phyloP scores from a whole-genome alignment of 2,329 filamentous ascomycete genomes.

The Passalora sequoiae region DNA sequence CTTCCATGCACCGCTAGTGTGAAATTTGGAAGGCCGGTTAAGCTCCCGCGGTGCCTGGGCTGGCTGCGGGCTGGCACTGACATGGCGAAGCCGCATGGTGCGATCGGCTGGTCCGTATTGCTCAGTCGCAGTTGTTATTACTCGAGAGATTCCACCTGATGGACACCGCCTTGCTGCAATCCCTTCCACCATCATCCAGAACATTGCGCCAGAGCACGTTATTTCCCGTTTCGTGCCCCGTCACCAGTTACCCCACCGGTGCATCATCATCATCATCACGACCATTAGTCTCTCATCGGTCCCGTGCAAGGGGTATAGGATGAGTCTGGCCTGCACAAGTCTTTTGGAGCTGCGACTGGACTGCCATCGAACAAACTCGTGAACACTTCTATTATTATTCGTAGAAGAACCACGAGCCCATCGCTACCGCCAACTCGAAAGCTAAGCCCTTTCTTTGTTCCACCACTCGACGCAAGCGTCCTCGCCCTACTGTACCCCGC shows the following conservation, averaged over 20 bases:
- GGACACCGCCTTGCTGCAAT: not conserved
- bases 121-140: not conserved
- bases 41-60: not conserved
- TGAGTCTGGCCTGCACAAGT: constrained; percentile 6
- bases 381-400: too few relatives aligned
- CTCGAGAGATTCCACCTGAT: not conserved
- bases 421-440: not conserved
- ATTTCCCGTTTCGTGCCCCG: not conserved
- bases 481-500: constrained; percentile 8
- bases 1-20: not conserved
- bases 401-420: too few relatives aligned
- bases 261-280: not conserved
- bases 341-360: constrained; percentile 7
- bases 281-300: not conserved
- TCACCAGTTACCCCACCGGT: not conserved
- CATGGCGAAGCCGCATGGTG: too few relatives aligned
- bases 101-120: not conserved
- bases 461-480: constrained; percentile 1
- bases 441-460: not conserved
- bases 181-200: not conserved
- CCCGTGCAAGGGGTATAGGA: constrained; percentile 6
- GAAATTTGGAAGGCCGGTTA: too few relatives aligned
- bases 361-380: constrained; percentile 19
- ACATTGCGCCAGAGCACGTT: not conserved
- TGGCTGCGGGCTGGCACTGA: not conserved